These are phyloP conservation scores for Aristolochia fimbriata DNA, from an alignment of 164 flowering plant genomes.

Conservation along the genomic window DNA sequence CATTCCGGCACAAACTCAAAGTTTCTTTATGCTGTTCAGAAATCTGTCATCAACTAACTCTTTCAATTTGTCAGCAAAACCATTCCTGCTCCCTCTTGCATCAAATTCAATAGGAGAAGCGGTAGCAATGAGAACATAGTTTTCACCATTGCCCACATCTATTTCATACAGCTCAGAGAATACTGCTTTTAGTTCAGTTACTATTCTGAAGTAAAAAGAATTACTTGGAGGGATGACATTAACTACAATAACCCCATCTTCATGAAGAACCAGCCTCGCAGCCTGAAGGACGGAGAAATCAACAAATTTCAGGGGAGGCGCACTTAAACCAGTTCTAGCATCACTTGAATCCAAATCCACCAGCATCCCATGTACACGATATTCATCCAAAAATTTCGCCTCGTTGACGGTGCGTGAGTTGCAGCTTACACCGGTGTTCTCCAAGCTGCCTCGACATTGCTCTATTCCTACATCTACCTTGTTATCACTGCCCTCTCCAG, in stretches of 20 bases:
- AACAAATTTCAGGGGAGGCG: constrained; percentile 68
- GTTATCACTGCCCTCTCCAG: background rate
- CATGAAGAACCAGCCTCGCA: constrained; percentile 30
- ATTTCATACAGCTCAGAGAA: constrained; percentile 63
- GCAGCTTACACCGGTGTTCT: background rate
- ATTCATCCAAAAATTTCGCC: background rate
- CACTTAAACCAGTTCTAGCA: constrained; percentile 37
- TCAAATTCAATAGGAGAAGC: constrained; percentile 17
- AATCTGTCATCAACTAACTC: constrained; percentile 20
- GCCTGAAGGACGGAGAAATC: constrained; percentile 35
- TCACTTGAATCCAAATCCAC: constrained; percentile 84
- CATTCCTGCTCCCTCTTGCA: constrained; percentile 13
- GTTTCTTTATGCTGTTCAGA: constrained; percentile 41
- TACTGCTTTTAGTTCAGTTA: constrained; percentile 27
- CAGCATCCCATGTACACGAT: constrained; percentile 54
- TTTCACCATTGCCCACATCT: constrained; percentile 69
- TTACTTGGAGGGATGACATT: constrained; percentile 55
- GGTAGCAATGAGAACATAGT: constrained; percentile 63
- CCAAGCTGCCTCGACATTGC: background rate
- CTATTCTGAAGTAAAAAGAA: constrained; percentile 31
- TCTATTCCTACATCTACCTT: background rate
- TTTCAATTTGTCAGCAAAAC: constrained; percentile 37
- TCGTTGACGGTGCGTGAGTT: background rate
- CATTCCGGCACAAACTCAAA: constrained; percentile 14
- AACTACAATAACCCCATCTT: constrained; percentile 46